These are phyloP conservation scores for Fusarium staphyleae DNA, from an alignment of 2,329 filamentous ascomycete genomes.

Conservation along the genomic window DNA sequence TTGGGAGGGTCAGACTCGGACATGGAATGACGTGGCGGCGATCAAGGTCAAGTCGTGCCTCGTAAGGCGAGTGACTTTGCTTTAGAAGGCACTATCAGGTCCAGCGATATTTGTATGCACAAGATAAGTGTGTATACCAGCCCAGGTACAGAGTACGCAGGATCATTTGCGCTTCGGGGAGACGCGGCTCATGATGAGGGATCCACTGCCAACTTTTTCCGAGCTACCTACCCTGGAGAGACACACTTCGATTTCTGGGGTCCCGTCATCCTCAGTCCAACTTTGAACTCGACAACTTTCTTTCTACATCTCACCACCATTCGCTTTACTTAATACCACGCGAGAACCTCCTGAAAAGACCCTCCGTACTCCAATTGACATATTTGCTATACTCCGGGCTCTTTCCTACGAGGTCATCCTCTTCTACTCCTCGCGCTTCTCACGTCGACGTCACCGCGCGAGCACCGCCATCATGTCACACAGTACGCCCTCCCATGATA, in stretches of 20 bases:
- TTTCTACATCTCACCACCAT: background rate
- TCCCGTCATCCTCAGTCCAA: background rate
- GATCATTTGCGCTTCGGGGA: slow-evolving; percentile 15
- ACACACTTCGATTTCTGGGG: background rate
- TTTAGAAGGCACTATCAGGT: no score
- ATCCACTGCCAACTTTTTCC: slow-evolving; percentile 28
- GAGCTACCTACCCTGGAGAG: slow-evolving; percentile 17
- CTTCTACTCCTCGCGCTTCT: background rate
- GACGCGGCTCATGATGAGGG: slow-evolving; percentile 18
- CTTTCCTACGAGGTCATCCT: background rate
- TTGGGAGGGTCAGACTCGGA: slow-evolving; percentile 37
- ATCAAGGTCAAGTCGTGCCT: background rate
- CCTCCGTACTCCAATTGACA: background rate
- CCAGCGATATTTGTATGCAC: no score
- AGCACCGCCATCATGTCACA: slow-evolving; percentile 47
- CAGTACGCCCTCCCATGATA: slow-evolving; percentile 48
- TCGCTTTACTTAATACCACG: background rate
- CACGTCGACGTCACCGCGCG: slow-evolving; percentile 11
- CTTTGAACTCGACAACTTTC: background rate
- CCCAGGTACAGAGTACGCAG: background rate
- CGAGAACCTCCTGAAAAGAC: background rate
- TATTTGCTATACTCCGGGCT: background rate
- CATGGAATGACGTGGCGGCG: slow-evolving; percentile 22
- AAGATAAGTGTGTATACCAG: no score
- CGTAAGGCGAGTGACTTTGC: background rate